Percentiles rank a stretch among this genome's conserved stretches.
Evolutionary conservation across 1,139 yeast species (phyloP).

Genomic region (Yamadazyma atmosphaerica): DNA sequence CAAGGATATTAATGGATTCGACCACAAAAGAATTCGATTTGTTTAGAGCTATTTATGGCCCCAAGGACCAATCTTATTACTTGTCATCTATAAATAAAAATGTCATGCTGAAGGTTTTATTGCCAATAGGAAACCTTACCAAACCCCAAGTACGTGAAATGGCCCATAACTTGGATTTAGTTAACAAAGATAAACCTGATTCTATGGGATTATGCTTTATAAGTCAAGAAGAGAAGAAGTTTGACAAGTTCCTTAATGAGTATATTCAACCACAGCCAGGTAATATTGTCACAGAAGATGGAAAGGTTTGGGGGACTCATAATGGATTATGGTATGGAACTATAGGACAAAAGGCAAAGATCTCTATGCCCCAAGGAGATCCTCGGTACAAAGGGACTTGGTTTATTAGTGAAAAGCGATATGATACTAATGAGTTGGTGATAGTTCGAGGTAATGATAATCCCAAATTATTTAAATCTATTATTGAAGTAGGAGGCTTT

Average conservation of each 20-base stretch:
- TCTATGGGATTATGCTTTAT: slow-evolving; percentile 96
- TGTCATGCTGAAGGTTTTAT: slow-evolving; percentile 51
- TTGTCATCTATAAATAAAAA: slow-evolving; percentile 62
- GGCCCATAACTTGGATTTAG: slow-evolving; percentile 56
- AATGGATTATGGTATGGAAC: slow-evolving; percentile 93
- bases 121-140: slow-evolving; percentile 78
- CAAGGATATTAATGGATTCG: slow-evolving; percentile 51
- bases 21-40: slow-evolving; percentile 42
- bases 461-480: slow-evolving; percentile 51
- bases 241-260: slow-evolving; percentile 73
- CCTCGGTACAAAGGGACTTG: slow-evolving; percentile 76
- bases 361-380: slow-evolving; percentile 54
- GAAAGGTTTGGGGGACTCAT: slow-evolving; percentile 77
- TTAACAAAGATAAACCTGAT: slow-evolving; percentile 79
- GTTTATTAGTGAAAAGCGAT: slow-evolving; percentile 77
- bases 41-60: slow-evolving; percentile 56
- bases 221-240: slow-evolving; percentile 66
- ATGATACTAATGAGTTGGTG: slow-evolving; percentile 65
- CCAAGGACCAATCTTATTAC: slow-evolving; percentile 91
- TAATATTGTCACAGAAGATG: slow-evolving; percentile 70
- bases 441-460: slow-evolving; percentile 75
- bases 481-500: slow-evolving; percentile 48
- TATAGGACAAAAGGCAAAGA: slow-evolving; percentile 71
- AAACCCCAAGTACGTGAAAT: slow-evolving; percentile 73
- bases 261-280: slow-evolving; percentile 77